Percentiles rank a stretch among this genome's conserved stretches.
Evolutionary conservation across 2,329 filamentous ascomycete species (phyloP).

Genomic region (Lachnellula subtilissima): DNA sequence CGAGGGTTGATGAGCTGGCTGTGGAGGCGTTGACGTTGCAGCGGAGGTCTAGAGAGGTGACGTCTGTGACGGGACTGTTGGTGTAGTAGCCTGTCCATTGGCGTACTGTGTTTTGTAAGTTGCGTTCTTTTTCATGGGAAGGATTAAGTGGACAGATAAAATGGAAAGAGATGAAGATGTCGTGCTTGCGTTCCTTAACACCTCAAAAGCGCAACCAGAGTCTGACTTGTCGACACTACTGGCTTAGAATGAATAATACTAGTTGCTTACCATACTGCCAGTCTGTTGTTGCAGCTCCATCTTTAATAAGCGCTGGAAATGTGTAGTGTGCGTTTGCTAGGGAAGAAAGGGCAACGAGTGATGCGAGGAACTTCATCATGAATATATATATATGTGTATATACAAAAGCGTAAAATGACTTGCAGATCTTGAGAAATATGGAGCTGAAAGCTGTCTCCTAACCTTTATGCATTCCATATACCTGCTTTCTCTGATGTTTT

Average conservation of each 20-base stretch:
- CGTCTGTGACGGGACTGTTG: constrained; percentile 16
- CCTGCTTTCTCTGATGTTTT: not conserved
- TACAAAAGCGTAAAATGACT: not conserved
- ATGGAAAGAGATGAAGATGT: not conserved
- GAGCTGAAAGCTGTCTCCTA: not conserved
- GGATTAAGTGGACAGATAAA: not conserved
- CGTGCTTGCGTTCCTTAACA: not conserved
- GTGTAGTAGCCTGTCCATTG: constrained; percentile 14
- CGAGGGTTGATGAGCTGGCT: constrained; percentile 3
- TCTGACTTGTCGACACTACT: not conserved
- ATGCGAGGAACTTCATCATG: not conserved
- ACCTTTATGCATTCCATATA: not conserved
- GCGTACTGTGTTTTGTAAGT: constrained; percentile 6
- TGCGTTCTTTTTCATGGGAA: not conserved
- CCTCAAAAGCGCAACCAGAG: not conserved
- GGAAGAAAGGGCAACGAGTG: not conserved
- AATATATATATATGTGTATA: too few species aligned
- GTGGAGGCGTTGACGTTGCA: constrained; percentile 32
- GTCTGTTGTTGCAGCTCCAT: not conserved
- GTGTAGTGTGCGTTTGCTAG: not conserved
- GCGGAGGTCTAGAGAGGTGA: constrained; percentile 35
- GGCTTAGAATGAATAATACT: not conserved
- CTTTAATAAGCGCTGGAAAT: not conserved
- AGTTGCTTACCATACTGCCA: not conserved
- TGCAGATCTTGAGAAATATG: not conserved